A percentile compares a stretch with the other conserved stretches of the same genome.
Evolutionary conservation across 306 rosid species (phyloP).

Genomic region (Trifolium subterraneum): DNA sequence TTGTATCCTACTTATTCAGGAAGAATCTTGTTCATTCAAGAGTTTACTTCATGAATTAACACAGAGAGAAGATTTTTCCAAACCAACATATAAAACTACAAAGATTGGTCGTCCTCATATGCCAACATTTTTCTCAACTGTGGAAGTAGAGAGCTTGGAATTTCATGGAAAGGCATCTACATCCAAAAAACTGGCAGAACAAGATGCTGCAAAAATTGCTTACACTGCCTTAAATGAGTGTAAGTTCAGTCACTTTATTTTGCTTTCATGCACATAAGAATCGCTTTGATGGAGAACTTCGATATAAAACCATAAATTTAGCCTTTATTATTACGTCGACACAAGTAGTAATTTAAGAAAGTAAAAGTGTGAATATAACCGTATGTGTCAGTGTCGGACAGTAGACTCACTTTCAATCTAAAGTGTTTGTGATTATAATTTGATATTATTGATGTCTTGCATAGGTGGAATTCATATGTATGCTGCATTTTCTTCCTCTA

Average conservation of each 20-base stretch:
- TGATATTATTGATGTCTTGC: slow-evolving; percentile 33
- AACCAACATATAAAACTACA: slow-evolving; percentile 51
- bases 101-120: slow-evolving; percentile 36
- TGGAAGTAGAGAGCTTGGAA: slow-evolving; percentile 46
- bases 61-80: slow-evolving; percentile 47
- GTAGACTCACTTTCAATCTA: neutral
- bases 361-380: neutral
- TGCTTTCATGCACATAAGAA: neutral
- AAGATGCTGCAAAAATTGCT: slow-evolving; percentile 59
- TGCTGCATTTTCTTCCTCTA: slow-evolving; percentile 31
- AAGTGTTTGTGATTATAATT: neutral
- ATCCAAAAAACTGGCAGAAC: slow-evolving; percentile 55
- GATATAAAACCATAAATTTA: neutral
- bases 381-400: neutral
- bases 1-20: slow-evolving; percentile 44
- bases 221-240: slow-evolving; percentile 45
- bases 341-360: neutral
- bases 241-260: slow-evolving; percentile 36
- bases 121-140: slow-evolving; percentile 53
- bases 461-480: slow-evolving; percentile 48
- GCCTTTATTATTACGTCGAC: neutral
- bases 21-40: slow-evolving; percentile 49
- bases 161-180: slow-evolving; percentile 50
- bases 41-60: slow-evolving; percentile 55
- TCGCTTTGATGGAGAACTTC: neutral